Base-by-base conservation (phyloP, 441 rosid species). In the Erysimum cheiri region DNA sequence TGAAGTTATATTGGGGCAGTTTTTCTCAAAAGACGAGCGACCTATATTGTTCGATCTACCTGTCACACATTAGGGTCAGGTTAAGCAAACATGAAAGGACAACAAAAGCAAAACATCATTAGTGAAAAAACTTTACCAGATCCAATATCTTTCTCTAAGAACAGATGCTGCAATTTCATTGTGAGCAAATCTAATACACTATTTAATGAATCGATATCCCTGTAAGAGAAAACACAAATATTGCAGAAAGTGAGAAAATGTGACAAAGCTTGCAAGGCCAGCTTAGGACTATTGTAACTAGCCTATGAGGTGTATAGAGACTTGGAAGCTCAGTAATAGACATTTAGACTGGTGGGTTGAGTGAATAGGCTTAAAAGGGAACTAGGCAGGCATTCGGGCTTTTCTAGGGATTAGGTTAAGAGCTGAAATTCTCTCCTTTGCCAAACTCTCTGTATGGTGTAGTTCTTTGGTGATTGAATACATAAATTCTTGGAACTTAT, bases 91-190 rank as follows among this genome's bases (percentile, higher is more conserved):
- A 14, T 64, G 8, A 35, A 35, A 47, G 28, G 14, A 28, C 28
- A 39, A 65, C 4, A 49, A 59, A 58, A 49, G 31, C 12, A 13
- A 64, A 73, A 36, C 54, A 32, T 50, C 52, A 58, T 15, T 15
- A 24, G 35, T 37, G 37, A 32, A 50, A 44, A 58, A 40, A 24
- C 47, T 67, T 40, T 67, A 73, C 68, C 74, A 40, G 3, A 24
- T 52, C 29, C 40, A 5, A 3, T 3, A 8, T n/a, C 32, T 31
- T 37, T 29, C 53, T 90, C 95, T 49, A 92, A 85, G 85, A 86
- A 88, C 72, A 88, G 80, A n/a, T 91, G 84, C 85, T 49, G 15
- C 49, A 60, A 60, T 29, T 40, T 40, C 2, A 2, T 13, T 60
- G 74, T 31, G 59, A 70, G 53, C 0, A 8, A 17, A 19, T 17